Conservation (phyloP, 768 basidiomycete genomes). For the Dentipellis sp. region DNA sequence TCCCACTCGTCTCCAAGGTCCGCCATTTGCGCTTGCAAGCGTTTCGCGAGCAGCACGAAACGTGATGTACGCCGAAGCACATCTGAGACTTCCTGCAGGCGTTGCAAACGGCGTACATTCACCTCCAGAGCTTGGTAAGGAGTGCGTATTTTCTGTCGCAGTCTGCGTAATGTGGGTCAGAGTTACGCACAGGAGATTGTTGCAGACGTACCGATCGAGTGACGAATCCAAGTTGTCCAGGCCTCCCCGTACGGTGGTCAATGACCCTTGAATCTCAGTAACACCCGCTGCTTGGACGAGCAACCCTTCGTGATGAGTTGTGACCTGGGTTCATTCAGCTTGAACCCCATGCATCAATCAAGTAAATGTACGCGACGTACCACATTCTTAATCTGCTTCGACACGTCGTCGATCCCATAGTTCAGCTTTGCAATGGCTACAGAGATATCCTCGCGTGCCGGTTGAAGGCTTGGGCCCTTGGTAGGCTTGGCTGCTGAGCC, state of each 20-base stretch:
- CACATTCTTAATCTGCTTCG: constrained; percentile 79
- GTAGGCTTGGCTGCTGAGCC: constrained; percentile 16
- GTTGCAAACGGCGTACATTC: constrained; percentile 64
- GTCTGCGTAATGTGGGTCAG: constrained; percentile 31
- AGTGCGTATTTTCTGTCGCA: constrained; percentile 76
- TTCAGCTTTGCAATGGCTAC: constrained; percentile 83
- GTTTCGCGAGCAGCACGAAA: constrained; percentile 73
- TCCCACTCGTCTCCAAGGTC: constrained; percentile 35
- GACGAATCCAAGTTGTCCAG: constrained; percentile 67
- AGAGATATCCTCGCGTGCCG: constrained; percentile 79
- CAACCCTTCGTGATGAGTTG: constrained; percentile 72
- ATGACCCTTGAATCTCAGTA: constrained; percentile 57
- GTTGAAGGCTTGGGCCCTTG: constrained; percentile 36
- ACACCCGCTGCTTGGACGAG: constrained; percentile 76
- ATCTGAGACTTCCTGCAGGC: constrained; percentile 77
- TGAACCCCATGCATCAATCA: not conserved
- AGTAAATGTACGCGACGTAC: constrained; percentile 32
- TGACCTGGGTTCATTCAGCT: constrained; percentile 42
- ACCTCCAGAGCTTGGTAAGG: constrained; percentile 72
- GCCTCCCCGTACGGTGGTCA: constrained; percentile 58
- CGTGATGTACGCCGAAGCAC: constrained; percentile 76
- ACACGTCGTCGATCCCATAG: constrained; percentile 84
- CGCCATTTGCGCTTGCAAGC: constrained; percentile 80
- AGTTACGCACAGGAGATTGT: not conserved
- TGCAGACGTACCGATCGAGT: constrained; percentile 55